These are phyloP conservation scores for Phytophthora kernoviae DNA, from an alignment of 352 stramenopile species.

Conservation along the genomic window DNA sequence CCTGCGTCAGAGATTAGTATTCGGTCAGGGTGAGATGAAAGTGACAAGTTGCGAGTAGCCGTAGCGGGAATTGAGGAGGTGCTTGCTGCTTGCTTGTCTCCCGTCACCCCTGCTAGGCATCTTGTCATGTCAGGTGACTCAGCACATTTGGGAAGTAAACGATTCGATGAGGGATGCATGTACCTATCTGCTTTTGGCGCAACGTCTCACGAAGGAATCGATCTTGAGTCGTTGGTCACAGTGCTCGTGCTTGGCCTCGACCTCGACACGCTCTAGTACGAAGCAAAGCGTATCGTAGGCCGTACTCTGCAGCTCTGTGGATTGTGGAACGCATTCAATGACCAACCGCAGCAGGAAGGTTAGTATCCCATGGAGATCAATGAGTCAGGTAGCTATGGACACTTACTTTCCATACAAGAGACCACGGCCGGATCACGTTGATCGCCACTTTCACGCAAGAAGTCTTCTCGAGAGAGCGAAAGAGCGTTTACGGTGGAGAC, in stretches of 20 bases:
- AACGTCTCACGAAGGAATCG: conserved; percentile 33
- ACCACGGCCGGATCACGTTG: conserved; percentile 33
- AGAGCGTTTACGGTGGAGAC: conserved; percentile 42
- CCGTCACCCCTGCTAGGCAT: conserved; percentile 1
- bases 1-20: neutral
- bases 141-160: neutral
- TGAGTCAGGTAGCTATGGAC: neutral
- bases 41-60: neutral
- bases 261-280: conserved; percentile 52
- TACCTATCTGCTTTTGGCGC: conserved; percentile 30
- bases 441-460: conserved; percentile 46
- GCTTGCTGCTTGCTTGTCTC: conserved; percentile 5
- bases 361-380: neutral
- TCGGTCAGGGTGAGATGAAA: neutral
- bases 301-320: conserved; percentile 47
- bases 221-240: conserved; percentile 47
- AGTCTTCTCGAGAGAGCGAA: conserved; percentile 41
- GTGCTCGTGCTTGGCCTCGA: conserved; percentile 46
- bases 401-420: conserved; percentile 30
- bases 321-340: too few species aligned
- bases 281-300: conserved; percentile 61
- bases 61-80: neutral
- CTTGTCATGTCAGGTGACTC: conserved; percentile 1
- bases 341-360: neutral
- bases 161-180: neutral